A percentile compares a stretch with the other conserved stretches of the same genome.
phyloP scores from a whole-genome alignment of 2,329 filamentous ascomycete genomes.

The Rutstroemia sp. region DNA sequence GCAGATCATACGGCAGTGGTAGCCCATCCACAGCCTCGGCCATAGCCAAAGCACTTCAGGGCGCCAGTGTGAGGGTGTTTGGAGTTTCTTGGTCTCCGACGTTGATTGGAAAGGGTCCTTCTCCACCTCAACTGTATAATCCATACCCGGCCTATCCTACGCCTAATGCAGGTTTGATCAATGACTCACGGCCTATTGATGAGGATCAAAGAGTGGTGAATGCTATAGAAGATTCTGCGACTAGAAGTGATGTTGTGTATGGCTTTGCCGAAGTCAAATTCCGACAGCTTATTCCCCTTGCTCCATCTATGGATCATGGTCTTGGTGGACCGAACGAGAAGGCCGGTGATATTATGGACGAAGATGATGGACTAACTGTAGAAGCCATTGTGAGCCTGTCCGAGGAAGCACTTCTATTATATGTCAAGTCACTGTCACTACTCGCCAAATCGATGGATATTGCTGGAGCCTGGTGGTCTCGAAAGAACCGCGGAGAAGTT shows the following conservation, averaged over 20 bases:
- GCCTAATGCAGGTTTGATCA: slow-evolving; percentile 55
- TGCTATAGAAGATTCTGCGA: slow-evolving; percentile 84
- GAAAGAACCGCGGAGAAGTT: slow-evolving; percentile 61
- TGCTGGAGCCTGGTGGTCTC: slow-evolving; percentile 84
- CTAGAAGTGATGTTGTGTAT: slow-evolving; percentile 90
- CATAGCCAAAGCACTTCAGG: slow-evolving; percentile 90
- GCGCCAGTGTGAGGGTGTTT: slow-evolving; percentile 72
- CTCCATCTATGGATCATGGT: slow-evolving; percentile 68
- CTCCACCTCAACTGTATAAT: slow-evolving; percentile 68
- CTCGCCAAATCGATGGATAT: slow-evolving; percentile 94
- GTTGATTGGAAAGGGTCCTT: slow-evolving; percentile 53
- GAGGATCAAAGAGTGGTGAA: slow-evolving; percentile 76
- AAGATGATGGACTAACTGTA: slow-evolving; percentile 72
- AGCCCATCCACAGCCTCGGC: slow-evolving; percentile 77
- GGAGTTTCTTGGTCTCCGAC: slow-evolving; percentile 64
- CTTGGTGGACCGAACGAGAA: slow-evolving; percentile 57
- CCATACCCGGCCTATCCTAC: slow-evolving; percentile 82
- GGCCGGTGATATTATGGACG: slow-evolving; percentile 44
- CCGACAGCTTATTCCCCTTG: slow-evolving; percentile 86
- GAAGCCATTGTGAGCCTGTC: slow-evolving; percentile 83
- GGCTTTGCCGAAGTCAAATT: slow-evolving; percentile 98
- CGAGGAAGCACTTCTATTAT: slow-evolving; percentile 90
- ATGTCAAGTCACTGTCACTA: slow-evolving; percentile 87
- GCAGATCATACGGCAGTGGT: slow-evolving; percentile 38
- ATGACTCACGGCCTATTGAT: slow-evolving; percentile 62